A percentile compares a stretch with the other conserved stretches of the same genome.
Conservation (phyloP, 2,329 filamentous ascomycete species). For the Phaeoacremonium minimum region DNA sequence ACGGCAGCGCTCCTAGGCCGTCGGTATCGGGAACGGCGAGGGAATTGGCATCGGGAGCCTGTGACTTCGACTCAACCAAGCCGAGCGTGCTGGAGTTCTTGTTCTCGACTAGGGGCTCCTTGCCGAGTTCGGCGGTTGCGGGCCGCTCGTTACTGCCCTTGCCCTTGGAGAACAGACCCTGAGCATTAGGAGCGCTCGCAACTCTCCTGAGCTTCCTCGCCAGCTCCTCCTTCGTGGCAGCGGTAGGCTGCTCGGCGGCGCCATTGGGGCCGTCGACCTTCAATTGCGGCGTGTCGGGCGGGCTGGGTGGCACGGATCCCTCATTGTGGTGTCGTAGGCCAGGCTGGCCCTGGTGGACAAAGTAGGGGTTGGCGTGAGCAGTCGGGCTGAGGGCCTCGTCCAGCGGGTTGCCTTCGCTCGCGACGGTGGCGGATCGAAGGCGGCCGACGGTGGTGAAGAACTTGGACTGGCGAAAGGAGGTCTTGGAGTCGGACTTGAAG, state of each 20-base stretch:
- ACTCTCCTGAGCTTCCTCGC: slow-evolving; percentile 90
- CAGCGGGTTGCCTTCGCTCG: slow-evolving; percentile 86
- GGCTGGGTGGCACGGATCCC: slow-evolving; percentile 85
- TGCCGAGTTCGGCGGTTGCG: slow-evolving; percentile 80
- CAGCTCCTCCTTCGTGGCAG: slow-evolving; percentile 86
- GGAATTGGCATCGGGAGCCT: slow-evolving; percentile 30
- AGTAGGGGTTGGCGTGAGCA: slow-evolving; percentile 94
- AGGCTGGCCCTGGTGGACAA: slow-evolving; percentile 91
- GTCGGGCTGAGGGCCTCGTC: slow-evolving; percentile 89
- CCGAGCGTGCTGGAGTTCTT: slow-evolving; percentile 43
- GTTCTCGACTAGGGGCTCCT: slow-evolving; percentile 67
- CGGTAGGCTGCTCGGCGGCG: slow-evolving; percentile 64
- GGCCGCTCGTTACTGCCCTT: slow-evolving; percentile 63
- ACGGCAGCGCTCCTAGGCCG: slow-evolving; percentile 57
- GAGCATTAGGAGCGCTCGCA: slow-evolving; percentile 93
- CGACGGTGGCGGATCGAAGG: slow-evolving; percentile 84
- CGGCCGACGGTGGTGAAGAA: slow-evolving; percentile 86
- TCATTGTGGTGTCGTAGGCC: slow-evolving; percentile 93
- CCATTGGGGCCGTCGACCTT: slow-evolving; percentile 67
- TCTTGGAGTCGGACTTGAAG: slow-evolving; percentile 57
- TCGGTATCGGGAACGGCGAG: slow-evolving; percentile 41
- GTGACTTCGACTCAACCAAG: slow-evolving; percentile 38
- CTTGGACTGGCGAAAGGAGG: slow-evolving; percentile 74
- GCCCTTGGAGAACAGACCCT: slow-evolving; percentile 73
- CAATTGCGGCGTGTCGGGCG: slow-evolving; percentile 81